Evolutionary conservation across 768 basidiomycete species (phyloP).

Genomic region (Boletus eberwhitei): DNA sequence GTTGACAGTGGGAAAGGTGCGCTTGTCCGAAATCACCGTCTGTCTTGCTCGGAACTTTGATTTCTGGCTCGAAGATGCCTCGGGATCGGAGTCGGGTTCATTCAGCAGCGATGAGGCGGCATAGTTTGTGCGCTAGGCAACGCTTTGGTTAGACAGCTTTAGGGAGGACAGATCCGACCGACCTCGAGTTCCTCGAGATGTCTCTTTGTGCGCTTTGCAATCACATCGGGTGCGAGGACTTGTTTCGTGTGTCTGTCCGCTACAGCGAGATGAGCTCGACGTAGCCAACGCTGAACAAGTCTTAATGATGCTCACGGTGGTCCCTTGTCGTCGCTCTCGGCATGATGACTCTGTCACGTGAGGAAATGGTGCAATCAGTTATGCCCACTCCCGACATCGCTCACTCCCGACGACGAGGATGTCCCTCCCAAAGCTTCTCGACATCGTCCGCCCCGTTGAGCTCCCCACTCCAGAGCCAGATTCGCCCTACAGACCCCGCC

Average conservation of each 20-base stretch:
- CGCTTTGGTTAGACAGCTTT: neutral
- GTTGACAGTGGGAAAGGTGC: slow-evolving; percentile 36
- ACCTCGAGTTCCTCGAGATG: slow-evolving; percentile 88
- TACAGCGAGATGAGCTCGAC: slow-evolving; percentile 15
- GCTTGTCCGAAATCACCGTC: slow-evolving; percentile 72
- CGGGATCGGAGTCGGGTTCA: slow-evolving; percentile 30
- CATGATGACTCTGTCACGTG: slow-evolving; percentile 23
- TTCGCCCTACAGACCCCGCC: slow-evolving; percentile 61
- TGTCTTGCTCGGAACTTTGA: slow-evolving; percentile 68
- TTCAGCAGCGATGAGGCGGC: slow-evolving; percentile 42
- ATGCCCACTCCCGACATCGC: neutral
- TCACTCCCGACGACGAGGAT: slow-evolving; percentile 6
- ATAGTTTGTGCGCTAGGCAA: slow-evolving; percentile 70
- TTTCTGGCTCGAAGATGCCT: slow-evolving; percentile 23
- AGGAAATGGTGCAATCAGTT: slow-evolving; percentile 14
- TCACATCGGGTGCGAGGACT: slow-evolving; percentile 56
- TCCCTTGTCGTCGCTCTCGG: slow-evolving; percentile 22
- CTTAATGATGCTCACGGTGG: slow-evolving; percentile 31
- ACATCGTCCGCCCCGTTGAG: slow-evolving; percentile 38
- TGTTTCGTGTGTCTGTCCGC: slow-evolving; percentile 47
- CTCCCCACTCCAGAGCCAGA: slow-evolving; percentile 82
- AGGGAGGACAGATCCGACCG: neutral
- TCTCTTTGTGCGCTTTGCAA: slow-evolving; percentile 71
- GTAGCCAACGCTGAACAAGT: neutral
- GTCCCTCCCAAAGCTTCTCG: slow-evolving; percentile 4